A percentile compares a stretch with the other conserved stretches of the same genome.
These are phyloP conservation scores for Moesziomyces parantarcticus DNA, from an alignment of 1,284 basidiomycete genomes.

Conservation along the genomic window DNA sequence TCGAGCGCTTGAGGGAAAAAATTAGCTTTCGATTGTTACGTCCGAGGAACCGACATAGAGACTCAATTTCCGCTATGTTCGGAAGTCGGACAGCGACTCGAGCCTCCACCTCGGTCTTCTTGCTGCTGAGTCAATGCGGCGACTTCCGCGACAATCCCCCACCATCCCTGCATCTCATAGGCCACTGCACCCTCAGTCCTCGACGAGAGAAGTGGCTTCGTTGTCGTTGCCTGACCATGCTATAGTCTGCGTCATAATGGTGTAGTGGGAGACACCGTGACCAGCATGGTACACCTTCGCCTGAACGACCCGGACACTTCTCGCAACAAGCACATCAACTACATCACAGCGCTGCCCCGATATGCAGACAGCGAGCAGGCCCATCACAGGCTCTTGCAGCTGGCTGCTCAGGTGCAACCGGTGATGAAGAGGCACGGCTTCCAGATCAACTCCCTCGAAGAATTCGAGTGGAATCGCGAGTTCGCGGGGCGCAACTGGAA, in stretches of 20 bases:
- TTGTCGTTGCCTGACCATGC: no score
- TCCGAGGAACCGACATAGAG: no score
- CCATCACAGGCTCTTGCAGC: constrained; percentile 36
- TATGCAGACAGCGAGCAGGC: constrained; percentile 43
- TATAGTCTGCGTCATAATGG: not conserved
- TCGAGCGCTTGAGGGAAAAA: no score
- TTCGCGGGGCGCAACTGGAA: constrained; percentile 61
- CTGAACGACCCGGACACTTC: constrained; percentile 55
- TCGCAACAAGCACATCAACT: constrained; percentile 58
- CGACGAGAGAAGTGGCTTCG: not conserved
- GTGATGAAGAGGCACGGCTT: constrained; percentile 57
- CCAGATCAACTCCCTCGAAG: constrained; percentile 57
- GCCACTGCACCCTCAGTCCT: not conserved
- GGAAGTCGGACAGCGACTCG: no score
- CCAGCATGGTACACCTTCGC: constrained; percentile 48
- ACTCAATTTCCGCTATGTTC: no score
- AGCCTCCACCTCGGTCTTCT: not conserved
- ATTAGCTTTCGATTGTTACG: no score
- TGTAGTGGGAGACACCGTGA: not conserved
- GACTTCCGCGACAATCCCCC: not conserved
- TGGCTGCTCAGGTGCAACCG: constrained; percentile 57
- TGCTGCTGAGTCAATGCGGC: no score
- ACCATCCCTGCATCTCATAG: not conserved
- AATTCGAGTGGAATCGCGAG: constrained; percentile 57
- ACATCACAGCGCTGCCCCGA: constrained; percentile 48